Conservation (phyloP, 768 basidiomycete species). For the Boletus barrowsii region DNA sequence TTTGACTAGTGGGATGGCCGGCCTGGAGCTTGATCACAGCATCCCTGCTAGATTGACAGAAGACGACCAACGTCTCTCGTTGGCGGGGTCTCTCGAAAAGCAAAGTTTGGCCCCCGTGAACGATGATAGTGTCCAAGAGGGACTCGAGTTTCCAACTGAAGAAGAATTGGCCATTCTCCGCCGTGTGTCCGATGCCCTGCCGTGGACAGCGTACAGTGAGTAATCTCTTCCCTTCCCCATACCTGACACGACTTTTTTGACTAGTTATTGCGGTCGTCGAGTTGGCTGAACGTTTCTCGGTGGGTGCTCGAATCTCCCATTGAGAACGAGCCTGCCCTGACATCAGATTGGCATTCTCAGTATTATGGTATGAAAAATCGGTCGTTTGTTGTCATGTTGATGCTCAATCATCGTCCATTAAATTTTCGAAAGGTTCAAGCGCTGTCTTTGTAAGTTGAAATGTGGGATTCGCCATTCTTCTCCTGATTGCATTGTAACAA, state of each 20-base stretch:
- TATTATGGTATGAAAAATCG: slow-evolving; percentile 43
- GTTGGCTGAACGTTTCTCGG: slow-evolving; percentile 73
- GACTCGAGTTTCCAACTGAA: slow-evolving; percentile 60
- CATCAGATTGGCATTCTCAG: slow-evolving; percentile 14
- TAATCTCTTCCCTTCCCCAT: not conserved
- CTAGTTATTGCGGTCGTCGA: slow-evolving; percentile 66
- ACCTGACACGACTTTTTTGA: not conserved
- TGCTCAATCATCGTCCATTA: not conserved
- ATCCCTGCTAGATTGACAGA: slow-evolving; percentile 14
- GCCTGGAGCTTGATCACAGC: slow-evolving; percentile 4
- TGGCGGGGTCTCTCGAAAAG: slow-evolving; percentile 20
- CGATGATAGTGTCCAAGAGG: slow-evolving; percentile 43
- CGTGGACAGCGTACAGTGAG: slow-evolving; percentile 51
- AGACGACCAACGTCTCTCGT: slow-evolving; percentile 5
- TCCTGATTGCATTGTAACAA: no score
- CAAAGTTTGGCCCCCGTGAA: slow-evolving; percentile 9
- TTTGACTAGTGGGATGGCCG: slow-evolving; percentile 8
- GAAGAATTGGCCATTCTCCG: slow-evolving; percentile 58
- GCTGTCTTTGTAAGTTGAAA: slow-evolving; percentile 38
- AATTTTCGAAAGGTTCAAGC: slow-evolving; percentile 31
- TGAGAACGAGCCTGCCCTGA: not conserved
- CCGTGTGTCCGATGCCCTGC: slow-evolving; percentile 56
- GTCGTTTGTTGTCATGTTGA: not conserved
- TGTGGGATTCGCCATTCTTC: not conserved
- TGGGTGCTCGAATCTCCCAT: slow-evolving; percentile 24